phyloP scores from a whole-genome alignment of 169 alveolate species.

The Theileria annulata region DNA sequence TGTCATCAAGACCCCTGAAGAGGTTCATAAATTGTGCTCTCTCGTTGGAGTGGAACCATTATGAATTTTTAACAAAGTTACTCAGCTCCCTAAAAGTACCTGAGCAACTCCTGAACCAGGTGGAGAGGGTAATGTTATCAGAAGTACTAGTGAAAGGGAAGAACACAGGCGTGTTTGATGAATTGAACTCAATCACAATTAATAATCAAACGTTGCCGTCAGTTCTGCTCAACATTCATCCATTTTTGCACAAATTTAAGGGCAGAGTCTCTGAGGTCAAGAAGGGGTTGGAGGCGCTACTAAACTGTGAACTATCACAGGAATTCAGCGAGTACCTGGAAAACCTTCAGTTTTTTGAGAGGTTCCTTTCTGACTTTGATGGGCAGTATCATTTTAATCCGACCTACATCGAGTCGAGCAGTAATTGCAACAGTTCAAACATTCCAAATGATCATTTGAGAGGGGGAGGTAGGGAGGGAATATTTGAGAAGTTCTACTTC shows the following conservation, averaged over 20 bases:
- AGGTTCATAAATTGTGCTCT: slow-evolving; percentile 29
- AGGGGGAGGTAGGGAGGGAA: background rate
- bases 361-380: slow-evolving; percentile 7
- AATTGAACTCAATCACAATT: background rate
- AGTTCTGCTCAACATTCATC: background rate
- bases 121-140: background rate
- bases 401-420: background rate
- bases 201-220: background rate
- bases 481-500: slow-evolving; percentile 33
- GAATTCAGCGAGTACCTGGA: background rate
- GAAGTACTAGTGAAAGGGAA: slow-evolving; percentile 3
- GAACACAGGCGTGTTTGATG: background rate
- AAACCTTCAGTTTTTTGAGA: background rate
- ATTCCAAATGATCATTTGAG: background rate
- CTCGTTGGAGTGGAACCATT: slow-evolving; percentile 48
- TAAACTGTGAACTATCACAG: background rate
- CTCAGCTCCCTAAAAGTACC: background rate
- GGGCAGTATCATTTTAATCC: slow-evolving; percentile 2
- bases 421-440: background rate
- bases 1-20: slow-evolving; percentile 40
- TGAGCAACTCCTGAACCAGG: background rate
- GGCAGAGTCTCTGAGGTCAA: slow-evolving; percentile 3
- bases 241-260: slow-evolving; percentile 11
- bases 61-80: slow-evolving; percentile 7
- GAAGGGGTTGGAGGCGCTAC: slow-evolving; percentile 7